phyloP scores from a whole-genome alignment of 2,329 filamentous ascomycete species.

The Fusarium dimerum region DNA sequence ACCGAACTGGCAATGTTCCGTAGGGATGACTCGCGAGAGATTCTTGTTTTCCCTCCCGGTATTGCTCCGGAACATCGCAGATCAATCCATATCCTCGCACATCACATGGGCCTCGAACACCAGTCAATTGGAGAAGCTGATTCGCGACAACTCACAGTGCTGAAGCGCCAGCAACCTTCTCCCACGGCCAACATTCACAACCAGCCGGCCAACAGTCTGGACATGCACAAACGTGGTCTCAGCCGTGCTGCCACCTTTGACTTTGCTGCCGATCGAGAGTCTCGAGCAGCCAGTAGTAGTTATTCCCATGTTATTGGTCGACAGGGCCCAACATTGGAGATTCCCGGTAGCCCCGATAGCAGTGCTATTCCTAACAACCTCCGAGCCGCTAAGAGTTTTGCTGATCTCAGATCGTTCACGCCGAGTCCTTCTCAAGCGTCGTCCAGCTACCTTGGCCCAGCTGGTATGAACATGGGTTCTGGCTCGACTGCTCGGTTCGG shows the following conservation, averaged over 20 bases:
- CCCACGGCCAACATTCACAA: slow-evolving; percentile 58
- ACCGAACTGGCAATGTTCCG: slow-evolving; percentile 89
- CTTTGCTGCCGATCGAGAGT: slow-evolving; percentile 80
- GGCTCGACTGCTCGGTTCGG: slow-evolving; percentile 43
- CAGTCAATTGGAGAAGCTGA: slow-evolving; percentile 86
- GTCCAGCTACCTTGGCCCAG: slow-evolving; percentile 67
- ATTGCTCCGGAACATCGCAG: slow-evolving; percentile 83
- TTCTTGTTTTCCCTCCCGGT: slow-evolving; percentile 79
- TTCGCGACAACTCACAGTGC: slow-evolving; percentile 86
- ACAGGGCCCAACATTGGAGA: slow-evolving; percentile 81
- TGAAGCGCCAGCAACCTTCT: slow-evolving; percentile 62
- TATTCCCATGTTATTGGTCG: slow-evolving; percentile 74
- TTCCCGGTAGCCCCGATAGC: slow-evolving; percentile 75
- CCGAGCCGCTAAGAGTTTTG: slow-evolving; percentile 93
- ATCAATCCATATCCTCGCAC: slow-evolving; percentile 89
- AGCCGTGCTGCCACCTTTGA: slow-evolving; percentile 97
- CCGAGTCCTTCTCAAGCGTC: slow-evolving; percentile 86
- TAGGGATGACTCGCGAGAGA: slow-evolving; percentile 74
- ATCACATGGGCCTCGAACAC: slow-evolving; percentile 92
- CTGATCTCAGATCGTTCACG: slow-evolving; percentile 91
- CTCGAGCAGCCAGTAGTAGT: slow-evolving; percentile 63
- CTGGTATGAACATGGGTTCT: slow-evolving; percentile 54
- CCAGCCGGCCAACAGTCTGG: slow-evolving; percentile 64
- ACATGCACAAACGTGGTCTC: slow-evolving; percentile 79
- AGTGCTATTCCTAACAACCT: slow-evolving; percentile 72